Evolutionary conservation across 148 eudicot species (phyloP), one percentile per base, ranked within the genome.

Genomic region (Camellia sinensis): DNA sequence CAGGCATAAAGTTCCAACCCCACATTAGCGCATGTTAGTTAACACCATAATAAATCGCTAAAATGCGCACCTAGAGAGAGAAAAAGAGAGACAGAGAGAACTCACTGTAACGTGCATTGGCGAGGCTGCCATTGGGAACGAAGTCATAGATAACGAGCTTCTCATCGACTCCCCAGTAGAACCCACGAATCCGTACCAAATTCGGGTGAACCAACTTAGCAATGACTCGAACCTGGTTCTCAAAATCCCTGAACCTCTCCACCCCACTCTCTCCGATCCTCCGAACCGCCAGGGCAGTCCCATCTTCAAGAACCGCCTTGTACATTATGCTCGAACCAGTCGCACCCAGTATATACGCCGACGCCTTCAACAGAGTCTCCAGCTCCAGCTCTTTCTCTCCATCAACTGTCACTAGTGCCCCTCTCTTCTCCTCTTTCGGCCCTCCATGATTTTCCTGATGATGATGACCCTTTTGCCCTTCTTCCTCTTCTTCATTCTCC

Each of bases 41-140:
- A 13, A n/a, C 2, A 71, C 15, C 22, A 8, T 44, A 44, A 19
- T 12, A 21, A 19, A 9, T 6, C 6, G 9, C 69, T 76, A 62
- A 62, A 44, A 41, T 63, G 18, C 40, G 68, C 13, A 40, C 15
- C 50, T 21, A 65, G n/a, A 7, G 48, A 15, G 52, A 7, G 41
- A 65, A 14, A 7, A 19, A 50, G 48, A 15, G 52, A 3, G 60
- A 46, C 60, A 78, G 18, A 13, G 69, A 7, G 41, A 45, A 88
- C 97, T 91, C 79, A 96, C 99, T 83, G 84, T 89, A 87, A 77
- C 98, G 95, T n/a, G 91, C 95, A 80, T 89, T 96, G 67, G 99
- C 97, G 6, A 96, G 95, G 80, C 89, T 93, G 63, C 98, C 99
- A 83, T 92, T 91, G 54, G 98, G 91, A 76, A 93, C 92, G 67